These are phyloP conservation scores for Coemansia sp. DNA, from an alignment of 192 early-diverging fungal species.

Conservation along the genomic window DNA sequence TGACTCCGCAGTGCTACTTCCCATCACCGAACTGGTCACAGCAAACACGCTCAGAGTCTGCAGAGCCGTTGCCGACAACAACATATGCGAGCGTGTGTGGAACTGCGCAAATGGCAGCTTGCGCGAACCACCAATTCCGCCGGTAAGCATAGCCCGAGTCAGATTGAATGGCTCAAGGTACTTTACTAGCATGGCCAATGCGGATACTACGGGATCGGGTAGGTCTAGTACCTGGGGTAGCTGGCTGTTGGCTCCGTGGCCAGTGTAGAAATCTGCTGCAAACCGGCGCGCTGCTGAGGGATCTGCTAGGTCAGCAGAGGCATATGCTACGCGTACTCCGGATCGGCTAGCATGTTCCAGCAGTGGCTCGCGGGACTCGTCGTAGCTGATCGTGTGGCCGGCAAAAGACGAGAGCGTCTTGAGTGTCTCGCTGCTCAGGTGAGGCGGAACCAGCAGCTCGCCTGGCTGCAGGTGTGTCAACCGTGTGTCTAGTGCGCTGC, in stretches of 20 bases:
- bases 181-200: slow-evolving; percentile 49
- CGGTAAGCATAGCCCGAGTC: slow-evolving; percentile 48
- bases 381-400: slow-evolving; percentile 56
- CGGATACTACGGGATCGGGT: slow-evolving; percentile 14
- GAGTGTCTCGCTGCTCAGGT: slow-evolving; percentile 21
- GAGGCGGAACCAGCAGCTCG: slow-evolving; percentile 26
- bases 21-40: slow-evolving; percentile 66
- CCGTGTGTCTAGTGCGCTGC: slow-evolving; percentile 45
- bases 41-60: slow-evolving; percentile 89
- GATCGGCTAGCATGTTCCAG: slow-evolving; percentile 64
- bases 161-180: slow-evolving; percentile 54
- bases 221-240: slow-evolving; percentile 39
- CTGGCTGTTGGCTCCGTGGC: slow-evolving; percentile 13
- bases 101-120: slow-evolving; percentile 81
- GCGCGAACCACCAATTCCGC: slow-evolving; percentile 62
- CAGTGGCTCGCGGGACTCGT: slow-evolving; percentile 16
- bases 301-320: slow-evolving; percentile 7
- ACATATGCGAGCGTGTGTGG: slow-evolving; percentile 69
- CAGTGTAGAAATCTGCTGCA: slow-evolving; percentile 28
- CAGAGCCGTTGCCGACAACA: slow-evolving; percentile 90
- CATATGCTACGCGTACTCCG: slow-evolving; percentile 35
- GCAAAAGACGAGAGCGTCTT: slow-evolving; percentile 35
- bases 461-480: slow-evolving; percentile 41
- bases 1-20: background rate
- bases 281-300: slow-evolving; percentile 9